Base-by-base conservation (phyloP, 1,284 basidiomycete genomes). In the Marasmius tenuissimus region DNA sequence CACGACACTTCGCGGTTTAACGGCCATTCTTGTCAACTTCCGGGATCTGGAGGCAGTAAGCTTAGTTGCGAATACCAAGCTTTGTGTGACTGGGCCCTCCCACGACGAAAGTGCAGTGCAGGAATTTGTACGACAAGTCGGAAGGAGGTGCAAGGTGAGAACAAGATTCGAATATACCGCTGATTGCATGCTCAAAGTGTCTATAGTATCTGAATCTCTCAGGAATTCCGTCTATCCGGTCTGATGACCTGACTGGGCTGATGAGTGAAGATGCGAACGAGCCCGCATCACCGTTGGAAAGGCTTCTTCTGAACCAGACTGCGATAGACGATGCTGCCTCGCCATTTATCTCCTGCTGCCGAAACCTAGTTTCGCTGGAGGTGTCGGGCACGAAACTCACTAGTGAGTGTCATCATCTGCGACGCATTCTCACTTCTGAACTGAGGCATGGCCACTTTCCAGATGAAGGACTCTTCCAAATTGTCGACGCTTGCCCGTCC, bases 51-150 rank as follows among this genome's bases (percentile, higher is more conserved):
- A 86, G 61, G 78, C 75, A 61, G 63, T 91, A 45, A 89, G 75
- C 68, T 72, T 91, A 8, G 85, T 87, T 2, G 85, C 85, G 10
- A 91, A 91, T 67, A 76, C 77, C 4, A 88, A 86, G 63, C 70
- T 91, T 22, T 85, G 86, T 10, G 64, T 74, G 16, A 71, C 72
- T 0, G 27, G 27, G 27, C 27, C 27, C 27, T 71, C 76, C 9
- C 71, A 72, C 27, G 65, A 65, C n/a, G 67, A 75, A 22, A 69
- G 76, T 4, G 73, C 82, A 3, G 68, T 90, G 8, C 66, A 71
- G 2, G 69, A 78, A 33, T 83, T 90, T 65, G 68, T 91, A 27
- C 66, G 70, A 51, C 73, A 71, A 18, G 82, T 89, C 16, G 88
- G 89, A 12, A 76, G 85, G 62, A 81, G 73, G 56, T 86, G 86